These are phyloP conservation scores for Astraeus odoratus DNA, from an alignment of 768 basidiomycete species.

Conservation along the genomic window DNA sequence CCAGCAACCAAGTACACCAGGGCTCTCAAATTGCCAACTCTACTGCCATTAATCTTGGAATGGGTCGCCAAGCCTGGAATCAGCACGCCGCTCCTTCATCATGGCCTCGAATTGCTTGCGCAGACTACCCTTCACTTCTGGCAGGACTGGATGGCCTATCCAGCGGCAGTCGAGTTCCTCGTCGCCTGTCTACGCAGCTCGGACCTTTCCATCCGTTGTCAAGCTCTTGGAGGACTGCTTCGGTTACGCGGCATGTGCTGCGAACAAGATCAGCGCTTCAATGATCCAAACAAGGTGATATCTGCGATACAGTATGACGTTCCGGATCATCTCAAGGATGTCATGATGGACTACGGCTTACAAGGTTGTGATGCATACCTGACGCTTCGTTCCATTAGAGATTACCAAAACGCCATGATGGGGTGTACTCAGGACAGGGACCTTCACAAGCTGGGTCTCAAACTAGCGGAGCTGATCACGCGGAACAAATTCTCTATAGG, in stretches of 20 bases:
- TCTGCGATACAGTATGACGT: conserved; percentile 34
- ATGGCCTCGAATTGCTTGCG: conserved; percentile 43
- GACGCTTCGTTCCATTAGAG: conserved; percentile 32
- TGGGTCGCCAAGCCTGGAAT: conserved; percentile 38
- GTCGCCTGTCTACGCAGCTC: conserved; percentile 49
- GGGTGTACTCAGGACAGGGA: conserved; percentile 39
- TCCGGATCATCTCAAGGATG: conserved; percentile 38
- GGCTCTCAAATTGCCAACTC: conserved; percentile 35
- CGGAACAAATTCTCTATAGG: conserved; percentile 55
- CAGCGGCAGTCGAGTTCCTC: conserved; percentile 41
- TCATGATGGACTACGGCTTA: conserved; percentile 43
- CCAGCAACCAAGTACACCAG: conserved; percentile 33
- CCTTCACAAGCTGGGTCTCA: conserved; percentile 44
- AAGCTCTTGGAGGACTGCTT: conserved; percentile 47
- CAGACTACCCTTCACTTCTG: conserved; percentile 38
- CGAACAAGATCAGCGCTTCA: conserved; percentile 37
- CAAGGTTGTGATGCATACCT: conserved; percentile 41
- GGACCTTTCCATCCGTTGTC: conserved; percentile 46
- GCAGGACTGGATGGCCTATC: conserved; percentile 37
- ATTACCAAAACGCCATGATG: conserved; percentile 52
- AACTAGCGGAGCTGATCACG: conserved; percentile 43
- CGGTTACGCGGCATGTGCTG: conserved; percentile 39
- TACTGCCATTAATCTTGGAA: conserved; percentile 38
- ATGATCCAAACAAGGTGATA: conserved; percentile 47
- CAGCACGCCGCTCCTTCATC: conserved; percentile 39